Base-by-base conservation (phyloP, 2,329 filamentous ascomycete species). In the Epichloe scottii region DNA sequence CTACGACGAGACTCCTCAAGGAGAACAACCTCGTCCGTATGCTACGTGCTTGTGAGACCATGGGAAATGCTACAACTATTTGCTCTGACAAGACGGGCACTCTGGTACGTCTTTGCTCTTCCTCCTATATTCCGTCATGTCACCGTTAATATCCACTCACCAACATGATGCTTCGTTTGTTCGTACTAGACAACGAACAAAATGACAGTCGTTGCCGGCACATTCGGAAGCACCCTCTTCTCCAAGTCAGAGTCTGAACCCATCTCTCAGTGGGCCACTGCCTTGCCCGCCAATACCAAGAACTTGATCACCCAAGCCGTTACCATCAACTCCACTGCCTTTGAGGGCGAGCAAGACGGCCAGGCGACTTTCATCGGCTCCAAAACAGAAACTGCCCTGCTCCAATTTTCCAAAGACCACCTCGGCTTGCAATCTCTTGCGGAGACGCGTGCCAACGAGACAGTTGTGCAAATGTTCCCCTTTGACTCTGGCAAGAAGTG, bases 11-110 rank as follows among this genome's bases (percentile, higher is more conserved):
- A 51, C 89, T 89, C 85, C 68, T 88, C 53, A 84, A 79, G 58
- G 85, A 89, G 65, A 85, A 86, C 68, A 89, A 89, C 59, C 68
- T 89, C 52, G 85, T 89, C 43, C 81, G 85, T 37, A 82, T 88
- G 52, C 74, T 89, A 51, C 85, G 86, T 60, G 84, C 85, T 21
- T 89, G 85, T 59, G 85, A 89, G 65, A 87, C 87, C 44, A 89
- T 89, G 85, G 85, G 85, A 49, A 89, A 87, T 60, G 85, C 84
- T 6, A 86, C 83, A 1, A 81, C 78, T 0, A 83, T 84, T 48
- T 84, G 81, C 66, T 83, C 79, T 1, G 81, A 84, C 68, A 84
- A 84, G 66, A 84, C 81, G 0, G 81, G 81, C 46, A 84, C 81
- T 5, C 66, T 84, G 47, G 30, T 30, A 30, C 30, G 30, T 30